A percentile compares a stretch with the other conserved stretches of the same genome.
Evolutionary conservation across 768 basidiomycete species (phyloP).

Genomic region (Kwoniella sp.): DNA sequence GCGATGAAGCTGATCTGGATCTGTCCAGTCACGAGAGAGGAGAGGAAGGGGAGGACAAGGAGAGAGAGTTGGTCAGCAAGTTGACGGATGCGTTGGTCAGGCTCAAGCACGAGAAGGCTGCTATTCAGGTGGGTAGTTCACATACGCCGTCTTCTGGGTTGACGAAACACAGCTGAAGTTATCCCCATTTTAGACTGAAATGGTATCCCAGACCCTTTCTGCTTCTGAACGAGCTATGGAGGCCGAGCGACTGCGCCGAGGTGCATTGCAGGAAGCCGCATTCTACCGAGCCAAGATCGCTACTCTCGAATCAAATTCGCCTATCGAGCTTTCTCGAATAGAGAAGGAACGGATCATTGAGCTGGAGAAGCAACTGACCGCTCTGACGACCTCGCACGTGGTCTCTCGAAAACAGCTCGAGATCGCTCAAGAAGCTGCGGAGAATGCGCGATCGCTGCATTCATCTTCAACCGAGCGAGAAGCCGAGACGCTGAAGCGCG

Average conservation of each 20-base stretch:
- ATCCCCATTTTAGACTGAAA: slow-evolving; percentile 37
- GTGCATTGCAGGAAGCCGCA: slow-evolving; percentile 88
- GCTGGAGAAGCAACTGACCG: slow-evolving; percentile 70
- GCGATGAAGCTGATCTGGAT: slow-evolving; percentile 60
- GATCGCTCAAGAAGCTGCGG: slow-evolving; percentile 73
- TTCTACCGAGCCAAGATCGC: slow-evolving; percentile 94
- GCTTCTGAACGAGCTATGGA: slow-evolving; percentile 77
- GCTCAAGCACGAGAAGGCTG: slow-evolving; percentile 62
- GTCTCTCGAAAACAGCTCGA: slow-evolving; percentile 66
- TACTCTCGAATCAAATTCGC: slow-evolving; percentile 73
- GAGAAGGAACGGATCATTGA: slow-evolving; percentile 79
- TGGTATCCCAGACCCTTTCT: slow-evolving; percentile 70
- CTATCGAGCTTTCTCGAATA: slow-evolving; percentile 67
- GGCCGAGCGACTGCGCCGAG: slow-evolving; percentile 73
- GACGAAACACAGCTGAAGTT: slow-evolving; percentile 62
- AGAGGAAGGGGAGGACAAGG: slow-evolving; percentile 58
- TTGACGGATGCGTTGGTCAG: slow-evolving; percentile 73
- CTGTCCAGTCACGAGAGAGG: slow-evolving; percentile 59
- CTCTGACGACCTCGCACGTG: slow-evolving; percentile 63
- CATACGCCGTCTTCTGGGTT: too few relatives aligned
- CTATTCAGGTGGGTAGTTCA: slow-evolving; percentile 35
- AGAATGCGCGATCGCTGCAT: slow-evolving; percentile 67
- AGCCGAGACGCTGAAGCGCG: slow-evolving; percentile 71
- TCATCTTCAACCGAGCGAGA: slow-evolving; percentile 80
- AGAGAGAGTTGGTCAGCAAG: slow-evolving; percentile 58